Base-by-base conservation (phyloP, 768 basidiomycete genomes). In the Hypholoma sublateritium region DNA sequence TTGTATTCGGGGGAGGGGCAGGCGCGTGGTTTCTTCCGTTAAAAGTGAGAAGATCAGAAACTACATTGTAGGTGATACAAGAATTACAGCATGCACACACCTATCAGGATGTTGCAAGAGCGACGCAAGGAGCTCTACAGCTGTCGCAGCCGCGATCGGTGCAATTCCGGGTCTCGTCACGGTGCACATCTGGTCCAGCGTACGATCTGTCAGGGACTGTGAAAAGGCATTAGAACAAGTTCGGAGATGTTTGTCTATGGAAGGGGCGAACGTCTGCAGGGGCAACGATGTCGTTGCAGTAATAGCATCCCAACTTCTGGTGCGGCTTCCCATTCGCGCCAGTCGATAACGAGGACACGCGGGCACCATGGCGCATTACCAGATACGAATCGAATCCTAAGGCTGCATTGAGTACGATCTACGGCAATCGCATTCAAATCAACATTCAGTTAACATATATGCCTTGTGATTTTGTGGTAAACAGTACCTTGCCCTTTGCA, bases 141-240 rank as follows among this genome's bases (percentile, higher is more conserved):
- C 95, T 0, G 89, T 91, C 0, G 95, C 88, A 1, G 91, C 85
- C 0, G 97, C 97, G 50, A 98, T 93, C 0, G 93, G 85, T 0
- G 96, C 97, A 1, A 98, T 80, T 0, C 96, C 96, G 0, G 97
- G 97, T 19, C 97, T 79, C 0, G 96, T 98, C 28, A 99, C 97
- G 0, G 97, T 98, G 69, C 97, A 99, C 96, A 98, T 98, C 70
- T 98, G 96, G 70, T 98, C 97, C 13, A 98, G 82, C 3, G 95
- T 96, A 41, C 95, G 82, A 69, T 98, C 96, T 0, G 91, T 89
- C 81, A 80, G 69, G 9, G 77, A 79, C 77, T 77, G 52, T 4
- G 50, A 43, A 17, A 53, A 53, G 25, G 17, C 41, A 17, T 19
- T 21, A 49, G 5, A 49, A 36, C 67, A 45, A 25, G 59, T 65